phyloP scores from a whole-genome alignment of 2,329 filamentous ascomycete species.

The Xylogone sp. region DNA sequence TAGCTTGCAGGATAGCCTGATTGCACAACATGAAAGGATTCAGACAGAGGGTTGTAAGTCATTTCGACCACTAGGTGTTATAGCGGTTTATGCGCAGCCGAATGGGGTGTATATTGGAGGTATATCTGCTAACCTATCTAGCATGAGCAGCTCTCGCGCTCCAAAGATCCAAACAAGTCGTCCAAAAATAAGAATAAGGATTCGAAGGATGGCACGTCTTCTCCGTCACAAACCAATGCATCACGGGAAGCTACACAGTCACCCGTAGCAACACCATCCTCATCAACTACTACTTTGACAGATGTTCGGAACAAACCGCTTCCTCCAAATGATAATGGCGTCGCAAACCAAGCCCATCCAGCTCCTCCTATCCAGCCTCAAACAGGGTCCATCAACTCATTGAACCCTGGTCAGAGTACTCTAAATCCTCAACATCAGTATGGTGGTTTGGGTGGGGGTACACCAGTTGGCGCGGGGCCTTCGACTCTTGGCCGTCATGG shows the following conservation, averaged over 20 bases:
- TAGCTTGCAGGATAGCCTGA: conserved; percentile 21
- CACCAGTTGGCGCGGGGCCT: conserved; percentile 39
- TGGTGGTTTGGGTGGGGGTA: conserved; percentile 31
- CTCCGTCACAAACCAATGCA: conserved; percentile 54
- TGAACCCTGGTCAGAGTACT: conserved; percentile 22
- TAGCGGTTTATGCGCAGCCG: no score
- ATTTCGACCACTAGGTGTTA: conserved; percentile 19
- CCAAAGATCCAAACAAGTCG: conserved; percentile 81
- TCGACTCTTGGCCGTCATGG: conserved; percentile 62
- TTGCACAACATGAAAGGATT: conserved; percentile 84
- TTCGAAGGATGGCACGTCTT: conserved; percentile 72
- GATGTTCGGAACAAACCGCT: conserved; percentile 81
- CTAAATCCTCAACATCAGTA: conserved; percentile 39
- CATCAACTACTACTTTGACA: conserved; percentile 82
- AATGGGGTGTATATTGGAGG: no score
- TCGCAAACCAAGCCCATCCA: conserved; percentile 11
- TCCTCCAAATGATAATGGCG: conserved; percentile 48
- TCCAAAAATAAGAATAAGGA: conserved; percentile 69
- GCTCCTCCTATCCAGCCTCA: conserved; percentile 24
- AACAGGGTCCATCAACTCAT: conserved; percentile 24
- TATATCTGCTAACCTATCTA: conserved; percentile 44
- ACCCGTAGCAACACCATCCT: conserved; percentile 72
- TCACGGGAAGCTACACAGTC: conserved; percentile 55
- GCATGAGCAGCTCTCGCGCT: conserved; percentile 84
- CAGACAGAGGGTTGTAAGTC: conserved; percentile 89